A percentile compares a stretch with the other conserved stretches of the same genome.
These are phyloP conservation scores for Raphanus raphanistrum DNA, from an alignment of 345 rosid species.

Conservation along the genomic window DNA sequence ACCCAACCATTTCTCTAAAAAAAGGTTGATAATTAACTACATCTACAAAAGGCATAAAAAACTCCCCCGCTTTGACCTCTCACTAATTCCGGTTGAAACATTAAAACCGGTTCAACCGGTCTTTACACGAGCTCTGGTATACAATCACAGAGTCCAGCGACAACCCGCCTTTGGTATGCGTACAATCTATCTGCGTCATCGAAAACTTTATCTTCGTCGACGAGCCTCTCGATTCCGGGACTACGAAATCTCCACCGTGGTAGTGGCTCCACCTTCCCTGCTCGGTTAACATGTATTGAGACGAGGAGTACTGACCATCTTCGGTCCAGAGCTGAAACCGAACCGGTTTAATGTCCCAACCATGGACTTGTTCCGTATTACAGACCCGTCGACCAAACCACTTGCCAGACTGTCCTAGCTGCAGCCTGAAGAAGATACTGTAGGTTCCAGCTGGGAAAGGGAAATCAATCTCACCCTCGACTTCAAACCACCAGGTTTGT, in stretches of 20 bases:
- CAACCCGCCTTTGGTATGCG: conserved; percentile 96
- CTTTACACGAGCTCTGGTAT: conserved; percentile 59
- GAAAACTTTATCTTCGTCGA: conserved; percentile 69
- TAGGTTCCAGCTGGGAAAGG: conserved; percentile 82
- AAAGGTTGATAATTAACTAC: background rate
- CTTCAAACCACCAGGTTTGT: conserved; percentile 99
- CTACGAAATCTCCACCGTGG: conserved; percentile 81
- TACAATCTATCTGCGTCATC: conserved; percentile 97
- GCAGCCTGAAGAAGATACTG: conserved; percentile 81
- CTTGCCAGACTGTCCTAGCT: conserved; percentile 57
- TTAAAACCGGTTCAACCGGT: conserved; percentile 31
- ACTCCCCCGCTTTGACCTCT: conserved; percentile 29
- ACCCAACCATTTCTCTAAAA: background rate
- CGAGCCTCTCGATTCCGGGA: conserved; percentile 34
- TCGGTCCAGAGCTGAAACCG: conserved; percentile 90
- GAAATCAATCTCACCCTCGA: conserved; percentile 83
- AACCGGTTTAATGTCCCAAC: conserved; percentile 89
- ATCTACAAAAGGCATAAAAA: conserved; percentile 19
- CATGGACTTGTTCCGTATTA: conserved; percentile 76
- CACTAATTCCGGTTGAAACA: conserved; percentile 4
- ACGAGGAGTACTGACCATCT: conserved; percentile 70
- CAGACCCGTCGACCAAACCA: conserved; percentile 75
- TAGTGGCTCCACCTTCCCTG: conserved; percentile 76
- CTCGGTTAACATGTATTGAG: conserved; percentile 65
- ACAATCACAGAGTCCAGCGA: conserved; percentile 79